Evolutionary conservation across 305 asterid genomes (phyloP).

Genomic region (Stenogyne calaminthoides): DNA sequence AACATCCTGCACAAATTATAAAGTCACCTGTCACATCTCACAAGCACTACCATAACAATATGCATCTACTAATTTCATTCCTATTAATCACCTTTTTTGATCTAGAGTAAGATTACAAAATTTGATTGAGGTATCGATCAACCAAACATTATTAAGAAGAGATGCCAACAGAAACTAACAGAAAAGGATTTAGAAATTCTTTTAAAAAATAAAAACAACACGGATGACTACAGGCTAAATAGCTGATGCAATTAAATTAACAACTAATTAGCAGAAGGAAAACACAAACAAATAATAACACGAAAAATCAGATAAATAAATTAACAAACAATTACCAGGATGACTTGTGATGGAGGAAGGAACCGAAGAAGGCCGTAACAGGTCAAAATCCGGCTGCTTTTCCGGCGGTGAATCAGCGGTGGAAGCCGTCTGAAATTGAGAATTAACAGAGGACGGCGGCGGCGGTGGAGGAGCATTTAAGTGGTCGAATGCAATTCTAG

Average conservation of each 20-base stretch:
- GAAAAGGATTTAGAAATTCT: neutral
- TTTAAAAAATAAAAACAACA: neutral
- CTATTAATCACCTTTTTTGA: no score
- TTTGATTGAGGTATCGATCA: neutral
- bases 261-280: no score
- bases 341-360: slow-evolving; percentile 44
- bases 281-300: neutral
- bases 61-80: no score
- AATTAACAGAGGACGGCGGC: neutral
- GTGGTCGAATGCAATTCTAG: slow-evolving; percentile 43
- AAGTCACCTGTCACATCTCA: neutral
- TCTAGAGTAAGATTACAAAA: neutral
- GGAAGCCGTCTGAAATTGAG: neutral
- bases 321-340: neutral
- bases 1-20: slow-evolving; percentile 40
- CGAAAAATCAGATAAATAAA: no score
- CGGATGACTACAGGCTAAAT: neutral
- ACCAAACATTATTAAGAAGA: neutral
- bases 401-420: neutral
- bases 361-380: slow-evolving; percentile 33
- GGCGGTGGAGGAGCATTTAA: slow-evolving; percentile 9
- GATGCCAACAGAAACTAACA: neutral
- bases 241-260: neutral
- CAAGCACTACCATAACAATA: no score
- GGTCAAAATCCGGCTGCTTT: neutral